Conservation (phyloP, 495 filamentous ascomycete genomes). For the Tuber brumale region DNA sequence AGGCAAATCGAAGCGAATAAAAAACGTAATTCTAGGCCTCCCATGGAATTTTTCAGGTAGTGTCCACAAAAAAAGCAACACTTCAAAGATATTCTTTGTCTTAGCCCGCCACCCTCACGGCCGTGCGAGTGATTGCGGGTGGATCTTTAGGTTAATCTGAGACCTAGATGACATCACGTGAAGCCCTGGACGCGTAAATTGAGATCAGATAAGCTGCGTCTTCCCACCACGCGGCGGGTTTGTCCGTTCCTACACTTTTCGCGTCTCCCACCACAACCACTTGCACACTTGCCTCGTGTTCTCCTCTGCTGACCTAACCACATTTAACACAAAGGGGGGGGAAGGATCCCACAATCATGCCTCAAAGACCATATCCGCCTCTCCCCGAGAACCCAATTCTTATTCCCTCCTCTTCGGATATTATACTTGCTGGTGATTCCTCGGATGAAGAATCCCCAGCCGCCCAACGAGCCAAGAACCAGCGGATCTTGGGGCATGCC, state of each 20-base stretch:
- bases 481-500: constrained; percentile 34
- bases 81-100: neutral
- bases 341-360: constrained; percentile 7
- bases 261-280: constrained; percentile 5
- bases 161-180: constrained; percentile 22
- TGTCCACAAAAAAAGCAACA: neutral
- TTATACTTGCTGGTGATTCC: constrained; percentile 25
- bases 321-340: constrained; percentile 6
- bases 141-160: neutral
- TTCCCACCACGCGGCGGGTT: constrained; percentile 15
- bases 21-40: neutral
- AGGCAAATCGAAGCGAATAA: neutral
- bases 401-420: constrained; percentile 20
- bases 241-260: constrained; percentile 15
- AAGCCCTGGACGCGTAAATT: constrained; percentile 25
- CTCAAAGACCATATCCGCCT: constrained; percentile 16
- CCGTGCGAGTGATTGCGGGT: neutral
- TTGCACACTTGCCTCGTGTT: constrained; percentile 6
- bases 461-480: constrained; percentile 18
- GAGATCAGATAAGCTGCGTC: constrained; percentile 25
- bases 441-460: constrained; percentile 30
- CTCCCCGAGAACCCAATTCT: constrained; percentile 26
- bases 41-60: neutral
- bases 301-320: constrained; percentile 7
- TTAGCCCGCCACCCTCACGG: neutral